These are phyloP conservation scores for Coprinopsis marcescibilis DNA, from an alignment of 768 basidiomycete genomes.

Conservation along the genomic window DNA sequence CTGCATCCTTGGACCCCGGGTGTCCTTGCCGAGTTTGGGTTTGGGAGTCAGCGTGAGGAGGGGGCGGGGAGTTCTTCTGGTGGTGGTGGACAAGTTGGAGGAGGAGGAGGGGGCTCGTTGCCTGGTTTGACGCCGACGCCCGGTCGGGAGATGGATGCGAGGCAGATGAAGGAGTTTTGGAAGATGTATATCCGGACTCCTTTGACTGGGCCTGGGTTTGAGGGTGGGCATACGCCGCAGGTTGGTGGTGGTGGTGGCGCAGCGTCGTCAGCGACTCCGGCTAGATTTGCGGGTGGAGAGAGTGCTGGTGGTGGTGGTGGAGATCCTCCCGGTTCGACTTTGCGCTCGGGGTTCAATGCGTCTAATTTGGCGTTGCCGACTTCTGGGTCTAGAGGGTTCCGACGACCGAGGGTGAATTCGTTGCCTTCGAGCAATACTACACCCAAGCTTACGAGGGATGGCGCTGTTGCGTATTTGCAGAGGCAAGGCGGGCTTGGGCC, in stretches of 20 bases:
- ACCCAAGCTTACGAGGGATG: constrained; percentile 36
- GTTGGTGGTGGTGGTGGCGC: not conserved
- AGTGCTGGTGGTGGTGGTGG: too few species aligned
- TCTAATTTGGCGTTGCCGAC: not conserved
- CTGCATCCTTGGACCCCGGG: constrained; percentile 8
- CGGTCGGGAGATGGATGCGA: constrained; percentile 22
- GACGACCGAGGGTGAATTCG: constrained; percentile 58
- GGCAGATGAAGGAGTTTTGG: constrained; percentile 68
- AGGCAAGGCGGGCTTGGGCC: constrained; percentile 13
- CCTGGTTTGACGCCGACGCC: constrained; percentile 14
- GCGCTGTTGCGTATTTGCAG: constrained; percentile 10
- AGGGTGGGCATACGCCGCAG: constrained; percentile 8
- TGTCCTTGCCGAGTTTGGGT: not conserved
- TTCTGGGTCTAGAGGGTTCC: constrained; percentile 11
- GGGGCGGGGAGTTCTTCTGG: not conserved
- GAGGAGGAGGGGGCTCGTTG: not conserved
- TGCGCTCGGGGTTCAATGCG: constrained; percentile 3
- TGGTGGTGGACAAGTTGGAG: not conserved
- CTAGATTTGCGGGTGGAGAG: not conserved
- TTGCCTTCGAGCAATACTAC: constrained; percentile 60
- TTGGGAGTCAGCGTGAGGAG: not conserved
- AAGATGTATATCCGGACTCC: constrained; percentile 71
- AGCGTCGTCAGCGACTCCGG: not conserved
- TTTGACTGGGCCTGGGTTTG: constrained; percentile 31
- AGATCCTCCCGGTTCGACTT: too few species aligned